Conservation (phyloP, 352 stramenopile genomes). For the Blastocystis hominis region DNA sequence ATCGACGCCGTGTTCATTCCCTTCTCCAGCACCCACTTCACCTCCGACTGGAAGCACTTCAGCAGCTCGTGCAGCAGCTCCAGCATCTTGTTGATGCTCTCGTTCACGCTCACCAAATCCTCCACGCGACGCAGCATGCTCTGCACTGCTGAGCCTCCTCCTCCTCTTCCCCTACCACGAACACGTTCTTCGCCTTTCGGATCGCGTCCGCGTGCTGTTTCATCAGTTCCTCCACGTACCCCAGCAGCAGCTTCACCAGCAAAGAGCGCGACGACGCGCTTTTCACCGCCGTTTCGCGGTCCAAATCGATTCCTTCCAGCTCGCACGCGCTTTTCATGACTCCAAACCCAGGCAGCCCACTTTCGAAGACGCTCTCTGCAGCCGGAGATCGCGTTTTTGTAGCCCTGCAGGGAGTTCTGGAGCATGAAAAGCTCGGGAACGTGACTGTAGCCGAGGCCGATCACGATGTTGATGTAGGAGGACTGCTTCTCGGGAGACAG, state of each 20-base stretch:
- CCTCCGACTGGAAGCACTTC: background rate
- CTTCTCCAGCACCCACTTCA: background rate
- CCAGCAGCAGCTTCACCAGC: background rate
- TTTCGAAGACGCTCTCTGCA: background rate
- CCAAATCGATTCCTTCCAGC: constrained; percentile 22
- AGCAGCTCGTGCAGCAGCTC: background rate
- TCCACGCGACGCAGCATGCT: constrained; percentile 3
- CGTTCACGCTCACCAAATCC: background rate
- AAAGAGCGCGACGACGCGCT: background rate
- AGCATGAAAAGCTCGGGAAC: constrained; percentile 45
- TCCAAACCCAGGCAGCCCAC: background rate
- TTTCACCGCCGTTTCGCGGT: too few relatives aligned
- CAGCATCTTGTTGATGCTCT: background rate
- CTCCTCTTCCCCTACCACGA: background rate
- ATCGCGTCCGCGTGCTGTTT: background rate
- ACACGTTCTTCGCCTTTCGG: background rate
- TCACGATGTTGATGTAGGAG: constrained; percentile 8
- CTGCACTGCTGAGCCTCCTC: background rate
- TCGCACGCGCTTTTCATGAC: background rate
- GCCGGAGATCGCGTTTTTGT: background rate
- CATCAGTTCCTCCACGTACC: background rate
- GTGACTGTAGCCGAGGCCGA: constrained; percentile 29
- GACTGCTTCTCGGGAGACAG: constrained; percentile 14
- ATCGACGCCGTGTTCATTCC: background rate
- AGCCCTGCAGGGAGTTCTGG: constrained; percentile 31